Conservation (phyloP, 768 basidiomycete species). For the Calvatia gigantea region DNA sequence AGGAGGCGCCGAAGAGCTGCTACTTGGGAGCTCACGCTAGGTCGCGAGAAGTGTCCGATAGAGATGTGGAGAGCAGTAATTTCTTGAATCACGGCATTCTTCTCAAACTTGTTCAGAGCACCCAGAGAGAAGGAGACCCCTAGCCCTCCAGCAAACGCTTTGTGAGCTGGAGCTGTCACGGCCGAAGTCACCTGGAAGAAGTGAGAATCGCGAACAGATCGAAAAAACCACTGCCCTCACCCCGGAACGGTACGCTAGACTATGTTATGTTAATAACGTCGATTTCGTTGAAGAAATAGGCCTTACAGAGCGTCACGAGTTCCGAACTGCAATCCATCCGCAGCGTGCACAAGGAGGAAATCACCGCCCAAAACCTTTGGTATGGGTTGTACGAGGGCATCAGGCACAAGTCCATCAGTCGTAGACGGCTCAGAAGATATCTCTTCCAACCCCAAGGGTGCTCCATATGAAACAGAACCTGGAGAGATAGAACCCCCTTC, state of each 20-base stretch:
- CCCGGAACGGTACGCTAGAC: slow-evolving; percentile 66
- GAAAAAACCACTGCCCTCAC: slow-evolving; percentile 31
- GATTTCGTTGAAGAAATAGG: not conserved
- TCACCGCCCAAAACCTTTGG: slow-evolving; percentile 51
- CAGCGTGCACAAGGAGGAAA: slow-evolving; percentile 55
- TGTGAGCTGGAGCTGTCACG: slow-evolving; percentile 56
- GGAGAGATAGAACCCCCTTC: slow-evolving; percentile 66
- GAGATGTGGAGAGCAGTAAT: slow-evolving; percentile 64
- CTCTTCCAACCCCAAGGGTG: slow-evolving; percentile 65
- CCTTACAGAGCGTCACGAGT: slow-evolving; percentile 71
- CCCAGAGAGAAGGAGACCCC: slow-evolving; percentile 64
- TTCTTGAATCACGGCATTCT: slow-evolving; percentile 62
- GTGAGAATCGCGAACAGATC: not conserved
- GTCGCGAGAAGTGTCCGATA: slow-evolving; percentile 44
- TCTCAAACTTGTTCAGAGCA: slow-evolving; percentile 54
- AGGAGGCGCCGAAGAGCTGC: slow-evolving; percentile 67
- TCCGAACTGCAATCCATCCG: slow-evolving; percentile 69
- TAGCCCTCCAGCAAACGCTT: slow-evolving; percentile 56
- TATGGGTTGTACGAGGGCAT: slow-evolving; percentile 43
- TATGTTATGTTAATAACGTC: slow-evolving; percentile 20
- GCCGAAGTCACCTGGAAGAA: slow-evolving; percentile 47
- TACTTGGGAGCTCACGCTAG: slow-evolving; percentile 80
- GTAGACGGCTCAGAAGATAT: slow-evolving; percentile 69
- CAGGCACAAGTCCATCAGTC: slow-evolving; percentile 59
- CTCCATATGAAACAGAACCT: slow-evolving; percentile 69